Percentiles rank a stretch among this genome's conserved stretches.
Conservation (phyloP, 2,329 filamentous ascomycete species). For the Cladosporium halotolerans region DNA sequence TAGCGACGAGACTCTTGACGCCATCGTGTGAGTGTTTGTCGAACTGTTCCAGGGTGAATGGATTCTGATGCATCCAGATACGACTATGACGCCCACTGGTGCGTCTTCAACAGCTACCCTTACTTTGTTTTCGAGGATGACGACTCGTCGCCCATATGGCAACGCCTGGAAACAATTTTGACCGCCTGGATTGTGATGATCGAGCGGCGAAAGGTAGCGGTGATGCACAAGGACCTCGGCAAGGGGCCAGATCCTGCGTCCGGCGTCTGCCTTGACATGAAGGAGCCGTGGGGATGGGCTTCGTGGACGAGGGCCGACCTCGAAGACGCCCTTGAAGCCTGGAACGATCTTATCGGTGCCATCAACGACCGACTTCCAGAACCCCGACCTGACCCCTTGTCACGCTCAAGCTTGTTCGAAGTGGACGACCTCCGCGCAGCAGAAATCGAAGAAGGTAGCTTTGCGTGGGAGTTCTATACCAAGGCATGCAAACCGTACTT, state of each 20-base stretch:
- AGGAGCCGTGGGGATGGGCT: not conserved
- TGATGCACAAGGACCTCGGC: not conserved
- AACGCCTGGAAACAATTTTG: not conserved
- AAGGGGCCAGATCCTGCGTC: not conserved
- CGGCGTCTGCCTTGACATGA: not conserved
- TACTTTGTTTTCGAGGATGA: not conserved
- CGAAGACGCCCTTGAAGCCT: not conserved
- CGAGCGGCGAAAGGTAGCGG: not conserved
- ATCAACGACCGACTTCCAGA: not conserved
- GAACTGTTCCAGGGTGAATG: not conserved
- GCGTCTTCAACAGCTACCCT: not conserved
- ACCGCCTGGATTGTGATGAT: constrained; percentile 1
- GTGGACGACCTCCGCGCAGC: not conserved
- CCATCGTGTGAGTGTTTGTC: not conserved
- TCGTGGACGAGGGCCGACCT: not conserved
- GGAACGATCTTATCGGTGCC: not conserved
- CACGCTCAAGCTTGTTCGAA: not conserved
- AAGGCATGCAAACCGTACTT: not conserved
- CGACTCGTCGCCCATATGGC: constrained; percentile 1
- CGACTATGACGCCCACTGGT: constrained; percentile 1
- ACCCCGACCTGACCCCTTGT: not conserved
- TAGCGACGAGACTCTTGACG: constrained; percentile 1
- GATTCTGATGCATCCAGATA: not conserved
- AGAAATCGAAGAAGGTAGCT: not conserved
- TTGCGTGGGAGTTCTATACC: not conserved